Conservation (phyloP, 2,329 filamentous ascomycete genomes). For the Calonectria pteridis region DNA sequence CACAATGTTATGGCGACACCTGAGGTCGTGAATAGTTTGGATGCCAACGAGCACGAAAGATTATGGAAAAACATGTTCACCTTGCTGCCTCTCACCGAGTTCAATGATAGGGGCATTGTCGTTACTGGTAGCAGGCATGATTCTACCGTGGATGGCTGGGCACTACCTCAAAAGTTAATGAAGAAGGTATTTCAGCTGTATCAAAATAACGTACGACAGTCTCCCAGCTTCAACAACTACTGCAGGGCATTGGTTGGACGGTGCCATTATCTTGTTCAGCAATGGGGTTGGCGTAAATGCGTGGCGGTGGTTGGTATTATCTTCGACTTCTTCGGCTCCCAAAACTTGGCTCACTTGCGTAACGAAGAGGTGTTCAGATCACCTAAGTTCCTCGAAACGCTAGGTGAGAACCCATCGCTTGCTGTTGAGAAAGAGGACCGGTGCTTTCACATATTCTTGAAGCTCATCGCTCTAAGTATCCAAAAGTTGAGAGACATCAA, state of each 20-base stretch:
- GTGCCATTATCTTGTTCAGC: constrained; percentile 72
- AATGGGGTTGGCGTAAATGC: constrained; percentile 75
- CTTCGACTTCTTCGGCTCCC: constrained; percentile 77
- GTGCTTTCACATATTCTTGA: constrained; percentile 77
- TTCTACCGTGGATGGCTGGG: constrained; percentile 67
- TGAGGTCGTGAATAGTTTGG: constrained; percentile 49
- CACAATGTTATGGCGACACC: constrained; percentile 57
- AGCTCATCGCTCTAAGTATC: constrained; percentile 71
- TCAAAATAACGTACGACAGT: constrained; percentile 65
- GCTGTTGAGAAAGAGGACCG: constrained; percentile 66
- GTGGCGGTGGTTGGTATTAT: constrained; percentile 70
- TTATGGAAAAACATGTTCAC: constrained; percentile 71
- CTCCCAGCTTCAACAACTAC: constrained; percentile 75
- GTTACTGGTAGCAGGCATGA: constrained; percentile 49
- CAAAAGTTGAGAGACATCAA: constrained; percentile 61
- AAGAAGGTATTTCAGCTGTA: constrained; percentile 71
- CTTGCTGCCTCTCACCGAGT: constrained; percentile 71
- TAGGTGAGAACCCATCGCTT: constrained; percentile 61
- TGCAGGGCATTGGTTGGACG: constrained; percentile 70
- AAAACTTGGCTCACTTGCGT: constrained; percentile 71
- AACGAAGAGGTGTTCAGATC: constrained; percentile 75
- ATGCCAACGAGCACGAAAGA: constrained; percentile 65
- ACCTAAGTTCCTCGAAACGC: constrained; percentile 70
- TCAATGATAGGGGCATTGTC: constrained; percentile 67
- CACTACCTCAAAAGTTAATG: constrained; percentile 67